Base-by-base conservation (phyloP, 768 basidiomycete genomes). In the Tricholoma flavovirens region DNA sequence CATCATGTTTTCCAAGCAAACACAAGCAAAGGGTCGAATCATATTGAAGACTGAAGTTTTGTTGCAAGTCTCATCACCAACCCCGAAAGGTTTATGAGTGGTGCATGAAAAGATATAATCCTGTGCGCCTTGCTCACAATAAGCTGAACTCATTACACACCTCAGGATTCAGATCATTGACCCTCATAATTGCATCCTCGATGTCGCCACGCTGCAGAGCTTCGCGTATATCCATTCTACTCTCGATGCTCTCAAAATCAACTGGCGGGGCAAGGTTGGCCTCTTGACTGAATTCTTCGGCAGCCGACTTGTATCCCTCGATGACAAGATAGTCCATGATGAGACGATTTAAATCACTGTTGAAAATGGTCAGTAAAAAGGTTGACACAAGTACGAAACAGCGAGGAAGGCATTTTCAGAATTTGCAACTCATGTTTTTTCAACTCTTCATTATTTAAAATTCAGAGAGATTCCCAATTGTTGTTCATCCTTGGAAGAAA, bases 391-490 rank as follows among this genome's bases (percentile, higher is more conserved):
- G 49, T 22, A 49, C 36, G 33, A 43, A 45, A 59, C 11, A 56
- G 60, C 56, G 54, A 71, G 65, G 69, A 66, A 69, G 66, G 67
- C 60, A 40, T 62, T 92, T 62, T 92, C 90, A 91, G 93, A 87
- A 86, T 84, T 90, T 90, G 84, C 85, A 86, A 83, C n/a, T n/a
- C n/a, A n/a, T n/a, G n/a, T 76, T 67, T 43, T 78, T 81, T 73
- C 66, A 63, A 78, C 46, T 88, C 86, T 77, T 87, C 88, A 84
- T 76, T 42, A 3, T 36, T 42, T 68, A 71, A 66, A 59, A 72
- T 92, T 79, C 93, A 87, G 96, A 94, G 96, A 98, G 96, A 98
- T 98, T 99, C 96, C 96, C 95, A 98, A 79, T 87, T 76, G 71
- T 80, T 73, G 75, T 69, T 89, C 87, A 88, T 88, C 87, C 69